Evolutionary conservation across 768 basidiomycete genomes (phyloP).

Genomic region (Trametes villosa): DNA sequence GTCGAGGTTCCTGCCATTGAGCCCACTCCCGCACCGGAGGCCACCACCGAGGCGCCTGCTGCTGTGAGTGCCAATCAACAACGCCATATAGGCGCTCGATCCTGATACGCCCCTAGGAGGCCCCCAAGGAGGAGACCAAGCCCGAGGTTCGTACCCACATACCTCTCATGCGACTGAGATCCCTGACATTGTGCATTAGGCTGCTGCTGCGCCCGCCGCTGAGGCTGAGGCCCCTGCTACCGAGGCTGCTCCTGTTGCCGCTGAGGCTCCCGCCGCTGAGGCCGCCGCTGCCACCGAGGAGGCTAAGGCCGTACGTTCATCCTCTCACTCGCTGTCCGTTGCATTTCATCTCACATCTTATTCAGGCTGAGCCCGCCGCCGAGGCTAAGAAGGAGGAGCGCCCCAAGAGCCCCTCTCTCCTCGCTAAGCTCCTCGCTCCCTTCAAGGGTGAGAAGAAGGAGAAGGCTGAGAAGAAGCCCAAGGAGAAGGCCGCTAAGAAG

Average conservation of each 20-base stretch:
- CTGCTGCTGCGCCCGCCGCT: slow-evolving; percentile 34
- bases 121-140: slow-evolving; percentile 46
- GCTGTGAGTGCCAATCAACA: slow-evolving; percentile 36
- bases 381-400: slow-evolving; percentile 74
- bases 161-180: background rate
- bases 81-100: background rate
- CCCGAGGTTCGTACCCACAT: slow-evolving; percentile 39
- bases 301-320: slow-evolving; percentile 42
- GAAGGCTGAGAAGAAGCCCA: slow-evolving; percentile 61
- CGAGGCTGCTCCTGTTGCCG: slow-evolving; percentile 37
- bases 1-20: slow-evolving; percentile 46
- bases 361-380: slow-evolving; percentile 50
- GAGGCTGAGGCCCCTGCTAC: slow-evolving; percentile 36
- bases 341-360: slow-evolving; percentile 1
- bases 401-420: slow-evolving; percentile 78
- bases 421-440: slow-evolving; percentile 78
- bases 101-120: slow-evolving; percentile 35
- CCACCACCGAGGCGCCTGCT: slow-evolving; percentile 46
- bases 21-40: slow-evolving; percentile 39
- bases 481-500: slow-evolving; percentile 77
- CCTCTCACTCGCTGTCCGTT: background rate
- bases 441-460: slow-evolving; percentile 60
- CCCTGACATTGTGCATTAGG: slow-evolving; percentile 39
- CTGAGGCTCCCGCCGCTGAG: slow-evolving; percentile 38
- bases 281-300: slow-evolving; percentile 48